Percentiles rank a stretch among this genome's conserved stretches.
Evolutionary conservation across 768 basidiomycete genomes (phyloP).

Genomic region (Nevesoporus exiguus): DNA sequence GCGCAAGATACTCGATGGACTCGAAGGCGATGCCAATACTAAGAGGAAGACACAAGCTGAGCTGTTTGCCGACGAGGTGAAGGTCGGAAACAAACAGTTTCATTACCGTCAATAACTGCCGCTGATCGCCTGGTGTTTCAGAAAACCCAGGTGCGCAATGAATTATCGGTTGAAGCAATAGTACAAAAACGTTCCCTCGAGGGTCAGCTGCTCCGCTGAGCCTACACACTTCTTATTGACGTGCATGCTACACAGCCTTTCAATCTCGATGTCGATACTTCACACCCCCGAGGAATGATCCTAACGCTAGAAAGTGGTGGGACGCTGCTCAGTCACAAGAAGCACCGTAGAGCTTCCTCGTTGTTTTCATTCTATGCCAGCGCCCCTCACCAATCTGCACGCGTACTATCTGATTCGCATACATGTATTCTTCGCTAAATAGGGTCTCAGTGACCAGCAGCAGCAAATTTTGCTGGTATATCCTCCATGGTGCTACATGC

Average conservation of each 20-base stretch:
- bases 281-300: slow-evolving; percentile 57
- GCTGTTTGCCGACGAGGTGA: slow-evolving; percentile 65
- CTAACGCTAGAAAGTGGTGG: slow-evolving; percentile 57
- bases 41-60: slow-evolving; percentile 53
- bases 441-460: neutral
- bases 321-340: slow-evolving; percentile 38
- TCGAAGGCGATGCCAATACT: slow-evolving; percentile 41
- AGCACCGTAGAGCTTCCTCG: slow-evolving; percentile 32
- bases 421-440: slow-evolving; percentile 9
- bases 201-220: slow-evolving; percentile 42
- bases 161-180: slow-evolving; percentile 68
- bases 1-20: slow-evolving; percentile 41
- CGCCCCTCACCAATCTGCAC: slow-evolving; percentile 10
- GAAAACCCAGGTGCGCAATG: slow-evolving; percentile 74
- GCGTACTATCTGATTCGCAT: slow-evolving; percentile 11
- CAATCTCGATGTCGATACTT: slow-evolving; percentile 78
- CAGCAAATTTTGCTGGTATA: neutral
- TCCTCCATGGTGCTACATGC: neutral
- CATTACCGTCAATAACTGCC: slow-evolving; percentile 30
- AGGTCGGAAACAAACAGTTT: slow-evolving; percentile 44
- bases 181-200: slow-evolving; percentile 67
- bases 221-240: slow-evolving; percentile 18
- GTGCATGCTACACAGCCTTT: slow-evolving; percentile 52
- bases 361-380: slow-evolving; percentile 26
- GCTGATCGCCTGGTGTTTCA: slow-evolving; percentile 33